Conservation (phyloP, 2,329 filamentous ascomycete genomes). For the Apiospora kogelbergensis region DNA sequence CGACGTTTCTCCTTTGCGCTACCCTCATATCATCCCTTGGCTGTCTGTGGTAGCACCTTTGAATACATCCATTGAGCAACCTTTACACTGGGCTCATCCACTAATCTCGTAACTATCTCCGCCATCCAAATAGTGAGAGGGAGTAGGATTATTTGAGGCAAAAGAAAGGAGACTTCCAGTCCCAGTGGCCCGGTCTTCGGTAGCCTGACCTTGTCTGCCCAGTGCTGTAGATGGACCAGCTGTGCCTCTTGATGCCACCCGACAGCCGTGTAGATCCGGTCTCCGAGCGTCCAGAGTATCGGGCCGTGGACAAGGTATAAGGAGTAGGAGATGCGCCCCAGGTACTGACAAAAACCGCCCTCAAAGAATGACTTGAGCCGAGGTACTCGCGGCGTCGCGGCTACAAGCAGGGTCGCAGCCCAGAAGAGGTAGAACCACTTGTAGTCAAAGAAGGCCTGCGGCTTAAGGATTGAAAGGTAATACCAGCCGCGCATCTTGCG, state of each 20-base stretch:
- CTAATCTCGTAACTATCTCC: slow-evolving; percentile 52
- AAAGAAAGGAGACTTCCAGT: slow-evolving; percentile 58
- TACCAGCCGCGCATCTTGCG: slow-evolving; percentile 59
- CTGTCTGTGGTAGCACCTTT: neutral
- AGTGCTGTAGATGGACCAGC: slow-evolving; percentile 50
- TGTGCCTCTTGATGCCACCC: slow-evolving; percentile 55
- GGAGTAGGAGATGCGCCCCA: slow-evolving; percentile 62
- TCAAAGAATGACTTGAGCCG: slow-evolving; percentile 62
- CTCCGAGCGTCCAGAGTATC: slow-evolving; percentile 57
- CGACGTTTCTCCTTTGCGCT: too few species aligned
- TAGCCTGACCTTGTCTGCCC: slow-evolving; percentile 57
- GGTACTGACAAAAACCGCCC: slow-evolving; percentile 56
- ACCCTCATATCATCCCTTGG: neutral
- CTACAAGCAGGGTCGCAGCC: slow-evolving; percentile 57
- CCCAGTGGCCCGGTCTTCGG: slow-evolving; percentile 58
- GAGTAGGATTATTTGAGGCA: slow-evolving; percentile 59
- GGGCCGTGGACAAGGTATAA: slow-evolving; percentile 67
- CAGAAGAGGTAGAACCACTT: slow-evolving; percentile 70
- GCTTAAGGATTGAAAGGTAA: slow-evolving; percentile 60
- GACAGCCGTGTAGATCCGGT: slow-evolving; percentile 61
- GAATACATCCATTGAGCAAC: slow-evolving; percentile 58
- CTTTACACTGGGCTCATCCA: slow-evolving; percentile 62
- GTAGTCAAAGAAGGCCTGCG: slow-evolving; percentile 63
- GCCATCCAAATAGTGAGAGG: slow-evolving; percentile 60
- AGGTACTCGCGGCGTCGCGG: slow-evolving; percentile 54